Evolutionary conservation across 108 stramenopile genomes (phyloP).

Genomic region (Schizochytrium sp.): DNA sequence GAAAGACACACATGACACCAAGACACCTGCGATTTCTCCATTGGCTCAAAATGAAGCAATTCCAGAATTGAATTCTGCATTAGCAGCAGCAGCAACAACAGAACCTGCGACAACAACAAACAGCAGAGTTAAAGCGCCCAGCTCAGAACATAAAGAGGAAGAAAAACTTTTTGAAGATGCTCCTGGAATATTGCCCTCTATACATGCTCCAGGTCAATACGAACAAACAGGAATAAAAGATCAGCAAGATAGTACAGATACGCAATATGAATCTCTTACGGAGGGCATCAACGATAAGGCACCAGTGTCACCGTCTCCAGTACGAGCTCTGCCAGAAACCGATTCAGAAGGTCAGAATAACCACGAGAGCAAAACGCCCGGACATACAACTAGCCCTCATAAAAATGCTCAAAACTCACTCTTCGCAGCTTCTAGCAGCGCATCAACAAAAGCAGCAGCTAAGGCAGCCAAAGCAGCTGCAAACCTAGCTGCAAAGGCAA

Average conservation of each 20-base stretch:
- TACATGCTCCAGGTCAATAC: not conserved
- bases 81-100: no score
- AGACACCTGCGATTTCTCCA: no score
- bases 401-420: not conserved
- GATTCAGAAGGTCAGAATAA: not conserved
- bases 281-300: not conserved
- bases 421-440: not conserved
- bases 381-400: not conserved
- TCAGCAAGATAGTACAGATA: no score
- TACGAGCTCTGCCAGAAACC: not conserved
- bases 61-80: no score
- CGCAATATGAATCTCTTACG: not conserved
- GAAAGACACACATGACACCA: no score
- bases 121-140: no score
- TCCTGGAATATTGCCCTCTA: not conserved
- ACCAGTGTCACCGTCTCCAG: not conserved
- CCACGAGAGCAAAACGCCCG: not conserved
- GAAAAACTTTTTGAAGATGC: not conserved
- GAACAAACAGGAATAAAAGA: not conserved
- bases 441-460: not conserved
- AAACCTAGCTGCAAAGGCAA: not conserved
- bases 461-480: slow-evolving; percentile 28
- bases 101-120: no score
- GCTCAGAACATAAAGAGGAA: not conserved
- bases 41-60: no score